Conservation (phyloP, 2,329 filamentous ascomycete genomes). For the Trichoderma guizhouense region DNA sequence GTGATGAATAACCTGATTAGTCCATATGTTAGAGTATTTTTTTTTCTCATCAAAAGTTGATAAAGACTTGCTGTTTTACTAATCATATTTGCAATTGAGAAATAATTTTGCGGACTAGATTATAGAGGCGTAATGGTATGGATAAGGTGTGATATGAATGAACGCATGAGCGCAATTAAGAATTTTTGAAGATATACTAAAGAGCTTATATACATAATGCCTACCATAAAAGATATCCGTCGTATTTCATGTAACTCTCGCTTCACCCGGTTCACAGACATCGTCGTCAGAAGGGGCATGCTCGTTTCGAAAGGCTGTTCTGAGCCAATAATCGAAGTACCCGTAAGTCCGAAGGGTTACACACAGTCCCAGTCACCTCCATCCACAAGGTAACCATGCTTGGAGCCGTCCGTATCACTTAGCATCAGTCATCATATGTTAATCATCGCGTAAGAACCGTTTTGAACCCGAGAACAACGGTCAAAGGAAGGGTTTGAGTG, state of each 20-base stretch:
- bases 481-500: background rate
- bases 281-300: background rate
- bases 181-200: no score
- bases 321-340: background rate
- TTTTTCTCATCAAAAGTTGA: no score
- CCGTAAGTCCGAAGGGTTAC: background rate
- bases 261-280: background rate
- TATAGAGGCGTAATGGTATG: background rate
- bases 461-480: background rate
- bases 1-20: background rate
- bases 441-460: conserved; percentile 2
- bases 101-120: background rate
- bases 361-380: background rate
- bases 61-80: background rate
- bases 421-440: background rate
- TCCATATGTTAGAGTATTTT: background rate
- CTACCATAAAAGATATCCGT: background rate
- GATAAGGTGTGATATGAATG: background rate
- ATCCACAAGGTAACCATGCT: background rate
- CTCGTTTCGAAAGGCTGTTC: background rate
- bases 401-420: no score
- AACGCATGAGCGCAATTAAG: background rate
- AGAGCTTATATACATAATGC: background rate
- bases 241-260: background rate
- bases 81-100: background rate